A percentile compares a stretch with the other conserved stretches of the same genome.
Evolutionary conservation across 1,284 basidiomycete species (phyloP).

Genomic region (Trametes polyzona): DNA sequence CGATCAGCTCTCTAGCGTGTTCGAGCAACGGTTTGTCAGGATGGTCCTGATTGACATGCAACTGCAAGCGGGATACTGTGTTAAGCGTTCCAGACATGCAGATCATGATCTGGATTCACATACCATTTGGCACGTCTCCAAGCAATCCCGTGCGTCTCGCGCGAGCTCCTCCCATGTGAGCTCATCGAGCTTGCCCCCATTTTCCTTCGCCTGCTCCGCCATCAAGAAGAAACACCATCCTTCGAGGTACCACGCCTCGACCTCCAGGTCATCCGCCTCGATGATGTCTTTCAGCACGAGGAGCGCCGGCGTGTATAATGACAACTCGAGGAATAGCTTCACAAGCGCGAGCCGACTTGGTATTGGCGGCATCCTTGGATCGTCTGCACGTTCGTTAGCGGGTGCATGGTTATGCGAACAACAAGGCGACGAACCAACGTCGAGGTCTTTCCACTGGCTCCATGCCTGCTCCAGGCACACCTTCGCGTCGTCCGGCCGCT

Average conservation of each 20-base stretch:
- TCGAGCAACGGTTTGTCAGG: conserved; percentile 80
- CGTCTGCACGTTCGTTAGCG: conserved; percentile 49
- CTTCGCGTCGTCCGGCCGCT: conserved; percentile 81
- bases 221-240: conserved; percentile 92
- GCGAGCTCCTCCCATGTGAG: conserved; percentile 81
- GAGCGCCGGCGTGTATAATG: conserved; percentile 71
- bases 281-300: conserved; percentile 82
- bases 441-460: conserved; percentile 74
- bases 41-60: conserved; percentile 75
- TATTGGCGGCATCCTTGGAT: conserved; percentile 74
- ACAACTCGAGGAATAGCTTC: conserved; percentile 85
- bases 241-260: conserved; percentile 94
- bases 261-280: conserved; percentile 83
- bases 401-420: background rate
- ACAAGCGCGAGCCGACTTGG: conserved; percentile 75
- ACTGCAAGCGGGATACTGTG: conserved; percentile 42
- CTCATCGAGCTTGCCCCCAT: conserved; percentile 58
- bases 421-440: conserved; percentile 55
- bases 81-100: no score
- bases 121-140: conserved; percentile 83
- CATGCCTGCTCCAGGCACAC: conserved; percentile 73
- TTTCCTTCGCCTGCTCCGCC: conserved; percentile 66
- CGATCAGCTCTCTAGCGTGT: conserved; percentile 78
- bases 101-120: no score
- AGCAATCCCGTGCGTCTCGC: conserved; percentile 77